A percentile compares a stretch with the other conserved stretches of the same genome.
Conservation (phyloP, 768 basidiomycete species). For the Dacryopinax primogenitus region DNA sequence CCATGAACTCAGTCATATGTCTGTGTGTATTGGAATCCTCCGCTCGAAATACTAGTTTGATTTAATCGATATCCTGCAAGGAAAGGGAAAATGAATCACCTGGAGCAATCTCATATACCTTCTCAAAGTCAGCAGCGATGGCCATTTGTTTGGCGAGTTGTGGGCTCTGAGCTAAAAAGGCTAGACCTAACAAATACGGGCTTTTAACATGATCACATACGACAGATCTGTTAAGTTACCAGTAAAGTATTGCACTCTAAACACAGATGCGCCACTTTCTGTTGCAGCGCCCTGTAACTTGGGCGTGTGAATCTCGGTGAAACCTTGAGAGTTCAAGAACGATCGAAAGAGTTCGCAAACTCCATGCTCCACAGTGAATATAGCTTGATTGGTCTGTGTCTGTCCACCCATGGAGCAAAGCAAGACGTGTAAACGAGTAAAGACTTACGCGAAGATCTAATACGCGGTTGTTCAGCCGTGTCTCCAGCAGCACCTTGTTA, state of each 20-base stretch:
- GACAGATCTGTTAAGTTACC: conserved; percentile 38
- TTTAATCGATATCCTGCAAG: neutral
- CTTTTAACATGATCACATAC: too few relatives aligned
- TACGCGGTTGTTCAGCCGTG: conserved; percentile 85
- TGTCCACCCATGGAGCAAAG: conserved; percentile 24
- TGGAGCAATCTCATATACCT: conserved; percentile 88
- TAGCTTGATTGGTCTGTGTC: conserved; percentile 91
- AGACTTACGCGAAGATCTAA: conserved; percentile 75
- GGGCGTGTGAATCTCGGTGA: conserved; percentile 93
- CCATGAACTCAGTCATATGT: conserved; percentile 96
- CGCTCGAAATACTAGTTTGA: conserved; percentile 74
- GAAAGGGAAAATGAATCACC: conserved; percentile 19
- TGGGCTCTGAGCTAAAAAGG: conserved; percentile 91
- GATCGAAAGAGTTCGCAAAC: conserved; percentile 80
- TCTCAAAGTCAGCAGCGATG: conserved; percentile 95
- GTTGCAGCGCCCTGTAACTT: conserved; percentile 96
- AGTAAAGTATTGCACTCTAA: conserved; percentile 97
- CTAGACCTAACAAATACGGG: conserved; percentile 42
- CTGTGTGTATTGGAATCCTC: conserved; percentile 96
- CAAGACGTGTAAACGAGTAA: neutral
- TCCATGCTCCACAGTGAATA: conserved; percentile 84
- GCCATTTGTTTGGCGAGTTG: conserved; percentile 99
- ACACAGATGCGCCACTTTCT: conserved; percentile 91
- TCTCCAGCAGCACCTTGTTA: conserved; percentile 73
- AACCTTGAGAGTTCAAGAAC: conserved; percentile 57